phyloP scores from a whole-genome alignment of 768 basidiomycete species.

The Phaffia tasmanica region DNA sequence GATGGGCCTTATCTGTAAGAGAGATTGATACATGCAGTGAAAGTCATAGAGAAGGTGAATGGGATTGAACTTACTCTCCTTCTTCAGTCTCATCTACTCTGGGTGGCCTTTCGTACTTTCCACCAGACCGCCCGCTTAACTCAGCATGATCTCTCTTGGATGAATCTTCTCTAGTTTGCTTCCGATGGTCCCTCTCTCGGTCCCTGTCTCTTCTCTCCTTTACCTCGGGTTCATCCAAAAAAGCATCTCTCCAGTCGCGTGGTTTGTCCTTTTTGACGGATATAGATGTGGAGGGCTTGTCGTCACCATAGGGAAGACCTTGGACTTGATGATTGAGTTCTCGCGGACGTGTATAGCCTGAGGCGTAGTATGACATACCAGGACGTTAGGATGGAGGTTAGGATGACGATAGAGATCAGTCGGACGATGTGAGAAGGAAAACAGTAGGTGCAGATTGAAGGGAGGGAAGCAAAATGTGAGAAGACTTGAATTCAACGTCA shows the following conservation, averaged over 20 bases:
- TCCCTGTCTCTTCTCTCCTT: conserved; percentile 7
- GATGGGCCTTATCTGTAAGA: not conserved
- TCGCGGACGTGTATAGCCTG: conserved; percentile 5
- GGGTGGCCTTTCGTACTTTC: not conserved
- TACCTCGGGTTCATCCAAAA: conserved; percentile 12
- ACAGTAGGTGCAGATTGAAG: conserved; percentile 1
- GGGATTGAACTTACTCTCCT: conserved; percentile 13
- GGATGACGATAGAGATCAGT: not conserved
- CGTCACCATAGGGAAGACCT: conserved; percentile 16
- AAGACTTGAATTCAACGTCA: not conserved
- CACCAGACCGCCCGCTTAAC: not conserved
- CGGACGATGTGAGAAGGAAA: not conserved
- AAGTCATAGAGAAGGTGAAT: not conserved
- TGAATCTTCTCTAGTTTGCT: conserved; percentile 1
- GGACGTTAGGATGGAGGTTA: not conserved
- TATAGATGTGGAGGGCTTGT: not conserved
- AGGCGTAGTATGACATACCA: not conserved
- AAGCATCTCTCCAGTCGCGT: conserved; percentile 19
- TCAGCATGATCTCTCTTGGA: conserved; percentile 3
- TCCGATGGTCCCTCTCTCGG: conserved; percentile 5
- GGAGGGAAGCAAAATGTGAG: conserved; percentile 9
- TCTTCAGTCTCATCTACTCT: not conserved
- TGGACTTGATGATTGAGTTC: conserved; percentile 2
- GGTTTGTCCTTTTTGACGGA: conserved; percentile 17
- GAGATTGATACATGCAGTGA: not conserved